These are phyloP conservation scores for Sugiyamaella chiloensis DNA, from an alignment of 805 yeast genomes.

Conservation along the genomic window DNA sequence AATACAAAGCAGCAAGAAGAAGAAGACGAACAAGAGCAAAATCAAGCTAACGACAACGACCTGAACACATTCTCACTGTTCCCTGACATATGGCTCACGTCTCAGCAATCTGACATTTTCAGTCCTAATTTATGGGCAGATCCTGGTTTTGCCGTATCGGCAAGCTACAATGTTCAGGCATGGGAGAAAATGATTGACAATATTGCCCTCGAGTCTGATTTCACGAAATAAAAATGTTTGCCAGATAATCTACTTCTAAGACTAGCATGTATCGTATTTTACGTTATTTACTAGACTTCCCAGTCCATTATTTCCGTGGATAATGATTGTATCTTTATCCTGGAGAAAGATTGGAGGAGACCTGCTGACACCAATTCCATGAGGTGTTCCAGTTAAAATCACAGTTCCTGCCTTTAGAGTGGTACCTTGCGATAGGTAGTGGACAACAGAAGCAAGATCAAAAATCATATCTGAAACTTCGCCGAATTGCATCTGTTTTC, in stretches of 20 bases:
- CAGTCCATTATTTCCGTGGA: not conserved
- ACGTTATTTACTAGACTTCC: not conserved
- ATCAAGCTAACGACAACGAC: not conserved
- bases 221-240: not conserved
- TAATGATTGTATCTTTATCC: not conserved
- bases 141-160: not conserved
- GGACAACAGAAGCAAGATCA: not conserved
- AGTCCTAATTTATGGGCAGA: slow-evolving; percentile 1
- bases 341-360: not conserved
- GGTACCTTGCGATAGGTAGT: not conserved
- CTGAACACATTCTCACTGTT: not conserved
- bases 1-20: not conserved
- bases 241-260: too few species aligned
- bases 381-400: not conserved
- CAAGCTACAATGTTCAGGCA: not conserved
- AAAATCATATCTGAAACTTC: not conserved
- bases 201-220: not conserved
- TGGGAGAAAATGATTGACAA: slow-evolving; percentile 3
- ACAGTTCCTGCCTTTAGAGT: not conserved
- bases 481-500: not conserved
- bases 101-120: not conserved
- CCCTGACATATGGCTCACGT: not conserved
- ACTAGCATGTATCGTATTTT: not conserved
- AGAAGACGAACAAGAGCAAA: not conserved
- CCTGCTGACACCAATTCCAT: not conserved